Evolutionary conservation across 495 filamentous ascomycete species (phyloP), one percentile per base, ranked within the genome.

Genomic region (Venustampulla echinocandica): DNA sequence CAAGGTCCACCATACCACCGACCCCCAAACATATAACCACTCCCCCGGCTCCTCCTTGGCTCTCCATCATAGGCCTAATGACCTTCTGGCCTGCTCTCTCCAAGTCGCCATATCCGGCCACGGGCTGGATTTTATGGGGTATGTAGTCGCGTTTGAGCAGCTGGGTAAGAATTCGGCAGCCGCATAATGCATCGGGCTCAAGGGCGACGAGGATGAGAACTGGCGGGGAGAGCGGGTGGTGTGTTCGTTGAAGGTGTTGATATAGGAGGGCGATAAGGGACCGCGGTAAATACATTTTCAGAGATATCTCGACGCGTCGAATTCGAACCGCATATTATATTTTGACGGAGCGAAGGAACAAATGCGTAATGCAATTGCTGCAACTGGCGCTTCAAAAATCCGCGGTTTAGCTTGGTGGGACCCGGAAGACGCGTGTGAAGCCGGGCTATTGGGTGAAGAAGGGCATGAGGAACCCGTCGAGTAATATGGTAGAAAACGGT

Each of bases 241-340:
- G 81, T 22, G 82, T 81, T 57, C 74, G 75, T 60, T 89, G 76
- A 37, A 97, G 81, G 64, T 94, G 82, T 44, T 76, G 71, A 75
- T 98, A 97, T 56, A 96, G 81, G 53, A 89, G 87, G 28, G 85
- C 82, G 62, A 98, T 82, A 46, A 92, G 79, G 52, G 74, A 70
- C 55, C 93, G 87, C 52, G 92, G 92, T 43, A 98, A 85, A 80
- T 94, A 95, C 92, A 98, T 98, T n/a, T n/a, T n/a, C n/a, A n/a
- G n/a, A n/a, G n/a, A n/a, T n/a, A n/a, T n/a, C n/a, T n/a, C n/a
- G n/a, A n/a, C n/a, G n/a, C n/a, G n/a, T n/a, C n/a, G n/a, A n/a
- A n/a, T n/a, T n/a, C n/a, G n/a, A n/a, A n/a, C n/a, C n/a, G n/a
- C n/a, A n/a, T n/a, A n/a, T n/a, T n/a, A n/a, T n/a, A n/a, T n/a